phyloP scores from a whole-genome alignment of 2,329 filamentous ascomycete species.

The Phoma herbarum region DNA sequence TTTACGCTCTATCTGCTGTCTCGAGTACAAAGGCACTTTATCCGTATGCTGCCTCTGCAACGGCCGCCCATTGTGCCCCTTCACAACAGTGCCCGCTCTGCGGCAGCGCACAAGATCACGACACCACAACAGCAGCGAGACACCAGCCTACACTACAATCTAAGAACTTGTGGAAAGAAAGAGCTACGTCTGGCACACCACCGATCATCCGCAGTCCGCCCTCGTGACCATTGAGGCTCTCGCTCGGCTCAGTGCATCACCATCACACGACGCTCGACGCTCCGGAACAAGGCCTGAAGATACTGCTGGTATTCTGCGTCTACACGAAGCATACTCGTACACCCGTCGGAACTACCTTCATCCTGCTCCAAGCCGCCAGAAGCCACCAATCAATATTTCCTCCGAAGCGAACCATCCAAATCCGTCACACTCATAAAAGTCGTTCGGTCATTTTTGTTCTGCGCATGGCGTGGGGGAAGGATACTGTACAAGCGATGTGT shows the following conservation, averaged over 20 bases:
- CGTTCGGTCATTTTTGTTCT: constrained; percentile 20
- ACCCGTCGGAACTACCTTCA: not conserved
- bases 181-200: not conserved
- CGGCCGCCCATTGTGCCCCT: constrained; percentile 1
- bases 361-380: constrained; percentile 3
- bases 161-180: not conserved
- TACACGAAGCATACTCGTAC: constrained; percentile 11
- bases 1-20: too few relatives aligned
- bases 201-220: too few relatives aligned
- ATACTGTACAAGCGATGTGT: constrained; percentile 37
- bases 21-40: too few relatives aligned
- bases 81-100: not conserved
- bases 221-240: too few relatives aligned
- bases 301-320: constrained; percentile 7
- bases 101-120: not conserved
- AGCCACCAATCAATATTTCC: constrained; percentile 3
- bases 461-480: constrained; percentile 16
- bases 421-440: constrained; percentile 30
- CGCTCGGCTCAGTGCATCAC: not conserved
- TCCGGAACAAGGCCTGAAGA: not conserved
- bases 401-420: constrained; percentile 27
- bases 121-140: not conserved
- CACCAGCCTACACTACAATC: not conserved
- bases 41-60: not conserved
- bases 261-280: constrained; percentile 1